Base-by-base conservation (phyloP, 2,329 filamentous ascomycete species). In the Xylogone sp. region DNA sequence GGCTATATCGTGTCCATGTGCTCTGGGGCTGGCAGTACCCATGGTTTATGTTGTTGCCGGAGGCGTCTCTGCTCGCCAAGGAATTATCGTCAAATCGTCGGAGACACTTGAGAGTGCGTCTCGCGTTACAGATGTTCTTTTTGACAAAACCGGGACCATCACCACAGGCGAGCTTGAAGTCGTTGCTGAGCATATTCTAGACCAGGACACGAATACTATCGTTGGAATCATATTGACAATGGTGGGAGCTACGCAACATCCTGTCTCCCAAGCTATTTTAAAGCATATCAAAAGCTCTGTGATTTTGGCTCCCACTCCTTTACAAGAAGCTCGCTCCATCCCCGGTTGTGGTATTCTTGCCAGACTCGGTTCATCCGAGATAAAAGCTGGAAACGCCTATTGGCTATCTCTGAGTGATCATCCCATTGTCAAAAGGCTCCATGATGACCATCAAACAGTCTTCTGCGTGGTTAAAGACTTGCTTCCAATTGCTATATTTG, bases 91-190 rank as follows among this genome's bases (percentile, higher is more conserved):
- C 69, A 88, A 88, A 61, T 77, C 82, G 1, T 79, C 83, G 0
- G 74, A 82, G 42, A 76, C 76, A 2, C 81, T 89, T 19, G 87
- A 91, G 62, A 67, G 78, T 1, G 83, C 81, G 0, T 71, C 78
- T 49, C 84, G 80, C 53, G 71, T 79, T 0, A 76, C 81, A 0
- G 82, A 91, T 59, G 78, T 91, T 2, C 76, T 93, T 0, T 87
- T 93, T 58, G 88, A 93, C 71, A 93, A 93, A 68, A 93, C 89
- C 0, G 88, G 88, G 0, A 93, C 88, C 0, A 65, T 93, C 8
- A 92, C 88, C 0, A 64, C 73, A 21, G 85, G 83, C 0, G 73
- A 75, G 2, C 59, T 87, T 27, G 66, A 69, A 43, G 66, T 81
- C 50, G 63, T 65, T 53, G 21, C 64, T 48, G 65, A 77, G 60